A percentile compares a stretch with the other conserved stretches of the same genome.
Evolutionary conservation across 2,329 filamentous ascomycete genomes (phyloP).

Genomic region (Nakataea oryzae): DNA sequence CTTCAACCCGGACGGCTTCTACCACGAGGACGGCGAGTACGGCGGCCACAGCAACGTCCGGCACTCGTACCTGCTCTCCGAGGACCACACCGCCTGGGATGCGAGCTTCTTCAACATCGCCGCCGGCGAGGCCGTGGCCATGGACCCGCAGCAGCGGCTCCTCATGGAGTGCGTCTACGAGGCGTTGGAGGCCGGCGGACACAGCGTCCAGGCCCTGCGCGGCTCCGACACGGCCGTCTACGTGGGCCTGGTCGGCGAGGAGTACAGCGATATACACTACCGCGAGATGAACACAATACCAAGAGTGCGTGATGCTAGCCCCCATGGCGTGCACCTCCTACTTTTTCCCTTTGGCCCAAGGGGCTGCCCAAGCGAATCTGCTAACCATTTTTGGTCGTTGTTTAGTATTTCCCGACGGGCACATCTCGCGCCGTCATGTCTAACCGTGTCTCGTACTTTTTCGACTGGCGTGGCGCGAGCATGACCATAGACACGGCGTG

Average conservation of each 20-base stretch:
- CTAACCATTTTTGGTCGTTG: neutral
- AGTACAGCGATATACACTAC: conserved; percentile 12
- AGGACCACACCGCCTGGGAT: conserved; percentile 33
- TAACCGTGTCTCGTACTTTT: conserved; percentile 28
- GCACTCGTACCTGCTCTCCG: neutral
- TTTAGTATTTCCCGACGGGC: conserved; percentile 21
- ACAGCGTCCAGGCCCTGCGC: conserved; percentile 8
- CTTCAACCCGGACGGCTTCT: neutral
- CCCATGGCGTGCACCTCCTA: neutral
- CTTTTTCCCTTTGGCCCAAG: neutral
- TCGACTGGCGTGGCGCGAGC: conserved; percentile 26
- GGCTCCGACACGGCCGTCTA: conserved; percentile 18
- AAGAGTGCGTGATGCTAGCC: conserved; percentile 3
- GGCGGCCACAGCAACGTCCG: conserved; percentile 11
- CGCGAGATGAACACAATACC: conserved; percentile 9
- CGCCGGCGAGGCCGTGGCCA: conserved; percentile 32
- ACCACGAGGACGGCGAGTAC: conserved; percentile 6
- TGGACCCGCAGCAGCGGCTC: conserved; percentile 28
- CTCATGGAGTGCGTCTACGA: conserved; percentile 29
- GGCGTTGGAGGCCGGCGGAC: conserved; percentile 17
- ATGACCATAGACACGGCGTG: conserved; percentile 34
- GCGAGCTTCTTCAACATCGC: conserved; percentile 61
- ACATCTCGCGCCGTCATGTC: conserved; percentile 17
- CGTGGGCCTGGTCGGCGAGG: conserved; percentile 13
- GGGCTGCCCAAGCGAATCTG: neutral